Evolutionary conservation across 78 protist species (phyloP), one percentile per base, ranked within the genome.

Genomic region (Tieghemostelium lacteum): DNA sequence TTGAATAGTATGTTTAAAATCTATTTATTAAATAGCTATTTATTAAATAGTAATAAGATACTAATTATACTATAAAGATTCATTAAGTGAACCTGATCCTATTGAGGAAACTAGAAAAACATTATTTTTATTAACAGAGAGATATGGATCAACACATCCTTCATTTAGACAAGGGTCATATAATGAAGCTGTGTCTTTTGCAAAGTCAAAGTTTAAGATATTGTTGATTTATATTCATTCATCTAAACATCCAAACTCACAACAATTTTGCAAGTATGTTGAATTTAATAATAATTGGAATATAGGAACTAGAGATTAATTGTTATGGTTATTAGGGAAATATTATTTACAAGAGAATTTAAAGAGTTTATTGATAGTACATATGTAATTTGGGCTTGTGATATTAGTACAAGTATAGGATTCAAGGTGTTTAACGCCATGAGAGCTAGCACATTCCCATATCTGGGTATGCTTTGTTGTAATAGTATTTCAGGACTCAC

Each of bases 371-470:
- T 80, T 26, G 77, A 80, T 55, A 54, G 33, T 14, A 55, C 54
- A 42, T 80, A 52, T 69, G 37, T 80, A 57, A 55, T 80, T 67
- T 80, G 89, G 88, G 89, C 37, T 57, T 80, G 89, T 80, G 77
- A 80, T 80, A 28, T 80, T 28, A 6, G 22, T 20, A 39, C 52
- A 28, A 34, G 65, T 5, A 69, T 45, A 36, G 89, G 89, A 26
- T 57, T 80, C 7, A 55, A 31, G 29, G 57, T 80, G 28, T 26
- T 60, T 3, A 80, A 80, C 58, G 19, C 6, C 8, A 57, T 80
- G n/a, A 71, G 58, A 22, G 89, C 75, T 26, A 24, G 78, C 1
- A 69, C 89, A 5, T 80, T 34, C 69, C 89, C 89, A 20, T 58
- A 29, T 16, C n/a, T 80, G 1, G 57, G 78, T 69, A 26, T 80